A percentile compares a stretch with the other conserved stretches of the same genome.
phyloP scores from a whole-genome alignment of 2,329 filamentous ascomycete species.

The Elsinoe australis region DNA sequence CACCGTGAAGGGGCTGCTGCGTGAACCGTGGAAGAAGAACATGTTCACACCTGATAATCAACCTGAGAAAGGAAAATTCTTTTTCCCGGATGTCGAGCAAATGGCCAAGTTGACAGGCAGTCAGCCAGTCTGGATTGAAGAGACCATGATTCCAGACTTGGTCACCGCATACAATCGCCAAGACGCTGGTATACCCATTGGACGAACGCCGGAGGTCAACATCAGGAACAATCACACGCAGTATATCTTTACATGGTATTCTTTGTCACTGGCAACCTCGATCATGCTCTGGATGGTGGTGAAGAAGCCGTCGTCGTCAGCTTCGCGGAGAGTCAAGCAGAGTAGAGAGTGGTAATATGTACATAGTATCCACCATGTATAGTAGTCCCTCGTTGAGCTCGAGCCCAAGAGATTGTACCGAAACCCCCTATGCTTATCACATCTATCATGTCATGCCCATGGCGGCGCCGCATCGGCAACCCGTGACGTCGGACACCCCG shows the following conservation, averaged over 20 bases:
- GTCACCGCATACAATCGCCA: constrained; percentile 68
- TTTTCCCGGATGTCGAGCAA: constrained; percentile 86
- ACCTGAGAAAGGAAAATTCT: constrained; percentile 77
- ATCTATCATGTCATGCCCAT: too few relatives aligned
- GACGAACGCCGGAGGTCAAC: constrained; percentile 80
- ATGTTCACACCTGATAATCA: constrained; percentile 90
- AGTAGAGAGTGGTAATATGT: constrained; percentile 28
- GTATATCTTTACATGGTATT: constrained; percentile 99
- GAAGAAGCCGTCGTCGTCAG: constrained; percentile 67
- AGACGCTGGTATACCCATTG: constrained; percentile 78
- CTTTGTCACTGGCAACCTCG: constrained; percentile 71
- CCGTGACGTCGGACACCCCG: too few relatives aligned
- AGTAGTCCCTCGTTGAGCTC: neutral
- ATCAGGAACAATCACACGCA: constrained; percentile 93
- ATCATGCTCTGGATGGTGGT: constrained; percentile 97
- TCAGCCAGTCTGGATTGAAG: constrained; percentile 89
- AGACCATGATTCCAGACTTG: constrained; percentile 83
- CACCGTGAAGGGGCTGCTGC: constrained; percentile 71
- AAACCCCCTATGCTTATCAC: too few relatives aligned
- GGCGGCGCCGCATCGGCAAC: too few relatives aligned
- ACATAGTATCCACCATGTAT: neutral
- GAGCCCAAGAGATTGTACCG: neutral
- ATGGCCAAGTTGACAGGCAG: constrained; percentile 80
- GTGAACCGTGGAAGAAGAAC: constrained; percentile 94
- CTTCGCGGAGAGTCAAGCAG: constrained; percentile 20